Base-by-base conservation (phyloP, 2,329 filamentous ascomycete species). In the Verruconis gallopava region DNA sequence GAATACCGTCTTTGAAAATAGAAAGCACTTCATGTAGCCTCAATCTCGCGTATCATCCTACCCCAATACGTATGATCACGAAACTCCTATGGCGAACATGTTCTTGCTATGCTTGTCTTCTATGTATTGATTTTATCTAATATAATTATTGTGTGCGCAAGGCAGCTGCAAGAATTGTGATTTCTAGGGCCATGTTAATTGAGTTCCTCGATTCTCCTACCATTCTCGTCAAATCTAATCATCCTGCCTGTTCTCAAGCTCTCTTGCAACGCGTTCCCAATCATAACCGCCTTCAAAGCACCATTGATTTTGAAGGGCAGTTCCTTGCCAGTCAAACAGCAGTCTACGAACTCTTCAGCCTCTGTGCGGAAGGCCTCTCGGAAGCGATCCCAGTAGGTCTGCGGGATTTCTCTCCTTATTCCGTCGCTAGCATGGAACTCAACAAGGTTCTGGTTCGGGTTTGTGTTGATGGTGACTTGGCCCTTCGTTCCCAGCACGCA, bases 401-500 rank as follows among this genome's bases (percentile, higher is more conserved):
- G 60, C 1, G 75, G 73, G n/a, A 79, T 69, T 55, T 79, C 72
- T 25, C 72, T 64, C 11, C 69, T 62, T 18, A 81, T 66, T 3
- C 75, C 74, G 1, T 52, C 61, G 0, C 65, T 39, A 50, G 75
- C 64, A 53, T 73, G 69, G 36, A 72, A 62, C 45, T 74, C 68
- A 18, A 79, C 68, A 17, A 77, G 60, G 44, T 72, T 71, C 2
- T 56, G 59, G 37, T 62, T 59, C 4, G 77, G 77, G 48, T 77
- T 69, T 4, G 63, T 66, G 51, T 81, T 81, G 46, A 81, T 64
- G 1, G 66, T 60, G 4, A 81, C 52, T 55, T 80, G 81, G 32
- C 77, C 76, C 49, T 70, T 66, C 1, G 77, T 81, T 11, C 77
- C 78, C 42, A 81, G 76, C 47, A 81, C 71, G 58, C 81, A 76